Evolutionary conservation across 1,139 yeast species (phyloP).

Genomic region (Pichia sp.): DNA sequence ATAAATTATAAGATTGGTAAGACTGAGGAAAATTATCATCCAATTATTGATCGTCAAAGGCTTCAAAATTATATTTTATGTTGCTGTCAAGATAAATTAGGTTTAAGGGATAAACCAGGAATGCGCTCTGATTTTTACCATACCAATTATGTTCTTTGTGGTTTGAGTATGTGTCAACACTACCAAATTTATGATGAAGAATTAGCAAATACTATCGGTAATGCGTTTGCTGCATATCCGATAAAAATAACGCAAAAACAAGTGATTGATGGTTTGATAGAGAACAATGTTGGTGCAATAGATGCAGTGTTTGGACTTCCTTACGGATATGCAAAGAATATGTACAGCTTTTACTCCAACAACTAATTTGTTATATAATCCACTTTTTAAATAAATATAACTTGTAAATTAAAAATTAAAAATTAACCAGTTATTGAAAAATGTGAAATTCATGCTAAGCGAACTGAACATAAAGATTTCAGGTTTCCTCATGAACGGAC

Average conservation of each 20-base stretch:
- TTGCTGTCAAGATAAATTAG: conserved; percentile 63
- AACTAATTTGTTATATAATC: neutral
- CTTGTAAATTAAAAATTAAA: neutral
- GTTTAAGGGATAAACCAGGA: conserved; percentile 85
- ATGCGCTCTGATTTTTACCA: conserved; percentile 80
- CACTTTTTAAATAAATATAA: neutral
- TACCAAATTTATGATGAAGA: conserved; percentile 29
- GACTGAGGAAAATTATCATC: neutral
- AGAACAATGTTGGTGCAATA: conserved; percentile 24
- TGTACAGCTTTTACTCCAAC: conserved; percentile 9
- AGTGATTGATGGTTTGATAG: conserved; percentile 25
- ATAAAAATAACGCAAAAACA: conserved; percentile 22
- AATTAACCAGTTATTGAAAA: neutral
- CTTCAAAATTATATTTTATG: conserved; percentile 60
- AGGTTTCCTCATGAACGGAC: neutral
- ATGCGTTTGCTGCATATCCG: conserved; percentile 31
- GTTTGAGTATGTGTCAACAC: conserved; percentile 66
- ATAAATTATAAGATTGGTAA: conserved; percentile 21
- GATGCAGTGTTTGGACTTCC: conserved; percentile 49
- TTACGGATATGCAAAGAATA: conserved; percentile 15
- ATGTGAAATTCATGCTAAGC: neutral
- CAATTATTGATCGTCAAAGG: conserved; percentile 46
- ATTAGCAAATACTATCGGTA: conserved; percentile 4
- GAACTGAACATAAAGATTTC: neutral
- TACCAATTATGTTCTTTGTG: conserved; percentile 77